Evolutionary conservation across 768 basidiomycete species (phyloP), one percentile per base, ranked within the genome.

Genomic region (Naganishia friedmannii): DNA sequence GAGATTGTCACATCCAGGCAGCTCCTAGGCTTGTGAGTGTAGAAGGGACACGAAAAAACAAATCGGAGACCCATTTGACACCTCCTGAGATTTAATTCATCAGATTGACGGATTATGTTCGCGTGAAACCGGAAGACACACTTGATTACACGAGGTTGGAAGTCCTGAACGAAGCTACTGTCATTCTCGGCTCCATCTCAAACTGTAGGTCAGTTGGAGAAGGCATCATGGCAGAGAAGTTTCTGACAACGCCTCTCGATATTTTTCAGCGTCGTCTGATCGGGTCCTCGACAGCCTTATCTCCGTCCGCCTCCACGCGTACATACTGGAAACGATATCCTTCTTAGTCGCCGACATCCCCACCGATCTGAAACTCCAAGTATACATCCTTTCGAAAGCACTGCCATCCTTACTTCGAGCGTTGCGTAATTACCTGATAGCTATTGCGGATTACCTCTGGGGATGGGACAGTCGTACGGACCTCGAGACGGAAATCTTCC

Each of bases 391-490:
- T 37, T 26, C 66, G 0, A 73, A 73, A 13, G 68, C 77, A 2
- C 71, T 80, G 3, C 73, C 77, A n/a, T 69, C 77, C 0, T 32
- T 76, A 7, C 60, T 79, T 1, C 57, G 78, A 63, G 79, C 79
- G 15, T 55, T 79, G 3, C 72, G 79, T 28, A 80, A 79, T 65
- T 42, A 79, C 51, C 66, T 76, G 3, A 69, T 78, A 17, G 70
- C 79, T 12, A 76, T 76, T 1, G 78, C 77, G 5, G 79, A 80
- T 66, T 70, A 76, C 29, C 63, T 78, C 17, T 79, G 78, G 77
- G 78, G 79, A 63, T 63, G 60, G 60, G 60, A 42, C 10, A 63
- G 60, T 19, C 60, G 26, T 19, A 12, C 60, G 29, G 60, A 63
- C 8, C 23, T 26, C 15, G 60, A 42, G 5, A 63, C 39, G 23